Conservation (phyloP, 148 eudicot genomes). For the Silene conica region DNA sequence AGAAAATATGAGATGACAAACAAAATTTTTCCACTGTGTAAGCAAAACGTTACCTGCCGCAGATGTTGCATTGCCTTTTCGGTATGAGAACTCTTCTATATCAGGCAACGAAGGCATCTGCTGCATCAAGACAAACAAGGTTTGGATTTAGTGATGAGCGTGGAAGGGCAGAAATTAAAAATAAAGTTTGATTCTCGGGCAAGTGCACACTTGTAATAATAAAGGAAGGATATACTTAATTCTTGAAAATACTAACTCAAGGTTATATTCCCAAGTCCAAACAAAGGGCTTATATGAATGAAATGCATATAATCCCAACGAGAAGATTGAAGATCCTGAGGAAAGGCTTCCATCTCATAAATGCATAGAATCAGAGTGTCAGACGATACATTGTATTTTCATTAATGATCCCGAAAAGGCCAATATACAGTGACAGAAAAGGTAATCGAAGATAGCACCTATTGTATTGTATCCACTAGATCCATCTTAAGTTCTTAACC, state of each 20-base stretch:
- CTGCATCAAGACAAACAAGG: slow-evolving; percentile 19
- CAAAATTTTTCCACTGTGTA: not conserved
- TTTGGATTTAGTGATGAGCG: not conserved
- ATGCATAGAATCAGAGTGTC: not conserved
- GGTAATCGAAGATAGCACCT: not conserved
- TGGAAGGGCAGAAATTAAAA: not conserved
- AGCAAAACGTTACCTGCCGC: slow-evolving; percentile 30
- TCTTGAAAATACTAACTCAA: not conserved
- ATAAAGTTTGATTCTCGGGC: not conserved
- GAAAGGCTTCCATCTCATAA: no score
- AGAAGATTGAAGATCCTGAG: not conserved
- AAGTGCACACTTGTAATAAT: not conserved
- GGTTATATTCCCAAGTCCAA: not conserved
- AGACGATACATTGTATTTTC: not conserved
- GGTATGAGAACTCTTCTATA: slow-evolving; percentile 74
- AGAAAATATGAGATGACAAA: not conserved
- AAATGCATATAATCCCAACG: not conserved
- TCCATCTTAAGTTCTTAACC: slow-evolving; percentile 3
- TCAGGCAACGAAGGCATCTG: slow-evolving; percentile 43
- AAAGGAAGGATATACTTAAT: not conserved
- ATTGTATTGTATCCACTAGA: not conserved
- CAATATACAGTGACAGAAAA: not conserved
- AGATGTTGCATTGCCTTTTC: slow-evolving; percentile 33
- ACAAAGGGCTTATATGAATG: not conserved
- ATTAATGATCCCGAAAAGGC: not conserved